Conservation (phyloP, 495 filamentous ascomycete species). For the Talaromyces stipitatus region DNA sequence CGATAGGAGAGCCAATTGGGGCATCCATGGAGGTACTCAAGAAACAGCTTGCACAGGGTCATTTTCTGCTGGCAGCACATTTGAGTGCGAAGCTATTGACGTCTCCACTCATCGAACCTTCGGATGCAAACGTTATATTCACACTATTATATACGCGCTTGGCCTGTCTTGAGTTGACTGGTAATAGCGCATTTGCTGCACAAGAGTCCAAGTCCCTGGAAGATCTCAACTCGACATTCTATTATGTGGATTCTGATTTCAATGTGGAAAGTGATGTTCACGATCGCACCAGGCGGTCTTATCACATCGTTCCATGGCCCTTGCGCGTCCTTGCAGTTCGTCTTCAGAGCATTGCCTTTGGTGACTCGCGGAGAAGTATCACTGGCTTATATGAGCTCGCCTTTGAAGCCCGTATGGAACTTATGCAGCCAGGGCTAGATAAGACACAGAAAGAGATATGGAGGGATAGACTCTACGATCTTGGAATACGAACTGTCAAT, state of each 20-base stretch:
- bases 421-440: constrained; percentile 27
- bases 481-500: constrained; percentile 72
- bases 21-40: constrained; percentile 40
- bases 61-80: constrained; percentile 53
- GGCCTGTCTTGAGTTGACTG: constrained; percentile 68
- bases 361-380: constrained; percentile 75
- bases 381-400: constrained; percentile 85
- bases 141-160: constrained; percentile 73
- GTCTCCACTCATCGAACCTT: constrained; percentile 38
- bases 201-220: constrained; percentile 80
- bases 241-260: constrained; percentile 44
- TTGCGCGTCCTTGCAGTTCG: constrained; percentile 73
- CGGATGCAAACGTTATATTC: constrained; percentile 60
- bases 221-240: constrained; percentile 64
- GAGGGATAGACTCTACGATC: constrained; percentile 59
- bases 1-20: constrained; percentile 29
- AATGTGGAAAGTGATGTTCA: constrained; percentile 17
- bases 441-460: constrained; percentile 47
- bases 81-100: constrained; percentile 33
- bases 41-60: constrained; percentile 64
- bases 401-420: constrained; percentile 56
- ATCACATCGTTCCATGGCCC: constrained; percentile 77
- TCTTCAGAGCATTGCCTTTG: constrained; percentile 76
- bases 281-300: constrained; percentile 19
- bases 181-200: constrained; percentile 64